Percentiles rank a stretch among this genome's conserved stretches.
phyloP scores from a whole-genome alignment of 2,329 filamentous ascomycete species.

The Beauveria rudraprayagi region DNA sequence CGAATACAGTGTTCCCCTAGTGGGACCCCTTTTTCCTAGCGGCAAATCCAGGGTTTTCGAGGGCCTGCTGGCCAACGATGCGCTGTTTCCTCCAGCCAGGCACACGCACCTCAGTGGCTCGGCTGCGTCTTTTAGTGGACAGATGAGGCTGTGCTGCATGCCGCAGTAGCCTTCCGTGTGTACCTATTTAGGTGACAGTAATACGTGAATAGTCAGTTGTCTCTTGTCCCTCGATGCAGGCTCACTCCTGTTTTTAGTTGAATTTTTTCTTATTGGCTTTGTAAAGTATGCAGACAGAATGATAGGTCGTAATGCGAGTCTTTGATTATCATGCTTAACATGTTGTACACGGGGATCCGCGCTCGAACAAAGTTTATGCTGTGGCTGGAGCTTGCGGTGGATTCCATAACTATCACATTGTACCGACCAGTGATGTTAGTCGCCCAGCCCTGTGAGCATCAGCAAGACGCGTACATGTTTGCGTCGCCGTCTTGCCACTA shows the following conservation, averaged over 20 bases:
- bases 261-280: too few species aligned
- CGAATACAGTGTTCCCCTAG: background rate
- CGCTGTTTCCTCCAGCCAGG: background rate
- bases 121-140: background rate
- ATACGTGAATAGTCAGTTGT: too few species aligned
- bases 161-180: background rate
- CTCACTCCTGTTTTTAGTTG: too few species aligned
- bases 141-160: background rate
- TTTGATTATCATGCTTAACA: too few species aligned
- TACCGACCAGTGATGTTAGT: background rate
- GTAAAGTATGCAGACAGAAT: too few species aligned
- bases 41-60: background rate
- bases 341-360: background rate
- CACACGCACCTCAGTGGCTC: background rate
- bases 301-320: too few species aligned
- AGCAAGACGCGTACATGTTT: background rate
- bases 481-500: constrained; percentile 2
- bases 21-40: background rate
- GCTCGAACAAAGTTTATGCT: background rate
- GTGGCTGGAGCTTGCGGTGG: background rate
- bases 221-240: too few species aligned
- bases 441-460: background rate
- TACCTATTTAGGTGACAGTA: background rate
- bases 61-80: background rate
- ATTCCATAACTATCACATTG: background rate